Base-by-base conservation (phyloP, 1,284 basidiomycete species). In the Coniferiporia weirii region DNA sequence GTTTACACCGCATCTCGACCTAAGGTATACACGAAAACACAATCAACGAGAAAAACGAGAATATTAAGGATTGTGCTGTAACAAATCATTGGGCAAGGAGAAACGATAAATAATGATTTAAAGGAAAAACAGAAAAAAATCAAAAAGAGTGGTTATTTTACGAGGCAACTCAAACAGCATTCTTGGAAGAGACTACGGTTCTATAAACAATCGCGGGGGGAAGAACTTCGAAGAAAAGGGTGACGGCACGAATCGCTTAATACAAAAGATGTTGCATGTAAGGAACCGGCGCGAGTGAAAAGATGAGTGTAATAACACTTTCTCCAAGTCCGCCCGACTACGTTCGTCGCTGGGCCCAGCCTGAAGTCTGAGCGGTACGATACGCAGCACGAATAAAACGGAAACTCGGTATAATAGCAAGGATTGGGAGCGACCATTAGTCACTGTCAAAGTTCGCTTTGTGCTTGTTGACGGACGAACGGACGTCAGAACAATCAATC, bases 331-430 rank as follows among this genome's bases (percentile, higher is more conserved):
- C 56, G 48, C 43, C 49, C 74, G 81, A 77, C 78, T 78, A 79
- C 76, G 81, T 78, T 74, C 81, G 77, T 82, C 81, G 71, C 82
- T 72, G 78, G 79, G 81, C 75, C 75, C 73, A 75, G 73, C 66
- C 72, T 70, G 64, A 66, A 57, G 61, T 70, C 74, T 72, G 71
- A 78, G 77, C 83, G 78, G 80, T 80, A 82, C 80, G 83, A 78
- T 74, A 80, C 81, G 76, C 73, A 76, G 80, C 72, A 80, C 82
- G 74, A 71, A 76, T 12, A 77, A 75, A 76, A 73, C 74, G 73
- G 69, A 77, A 76, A 70, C 69, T 78, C 74, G 78, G 78, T 73
- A 73, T 70, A 67, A 52, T 49, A 57, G 64, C 69, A 70, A 61
- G 61, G 66, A 70, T 54, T 61, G 68, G 69, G 66, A 65, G 63